Evolutionary conservation across 139 green algal genomes (phyloP).

Genomic region (Coelastrella sp.): DNA sequence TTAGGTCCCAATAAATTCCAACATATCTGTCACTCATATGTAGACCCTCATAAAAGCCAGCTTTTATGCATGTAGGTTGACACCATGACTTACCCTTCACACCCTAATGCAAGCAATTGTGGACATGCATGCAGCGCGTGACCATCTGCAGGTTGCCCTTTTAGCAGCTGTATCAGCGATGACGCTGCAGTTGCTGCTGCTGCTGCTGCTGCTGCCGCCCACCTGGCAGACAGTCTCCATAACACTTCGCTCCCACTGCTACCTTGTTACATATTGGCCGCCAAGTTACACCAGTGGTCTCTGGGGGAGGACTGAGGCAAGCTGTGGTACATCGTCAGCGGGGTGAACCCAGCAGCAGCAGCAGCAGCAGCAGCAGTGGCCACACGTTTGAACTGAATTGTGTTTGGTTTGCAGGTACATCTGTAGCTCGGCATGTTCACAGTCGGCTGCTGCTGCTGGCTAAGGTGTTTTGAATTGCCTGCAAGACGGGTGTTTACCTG

Average conservation of each 20-base stretch:
- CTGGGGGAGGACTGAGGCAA: not conserved
- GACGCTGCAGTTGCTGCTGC: not conserved
- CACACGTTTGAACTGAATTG: not conserved
- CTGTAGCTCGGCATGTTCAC: no score
- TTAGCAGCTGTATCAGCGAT: not conserved
- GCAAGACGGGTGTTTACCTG: no score
- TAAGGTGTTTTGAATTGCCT: no score
- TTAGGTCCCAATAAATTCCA: not conserved
- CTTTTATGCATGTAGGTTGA: no score
- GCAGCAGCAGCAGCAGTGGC: not conserved
- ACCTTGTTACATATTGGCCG: not conserved
- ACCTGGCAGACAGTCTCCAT: not conserved
- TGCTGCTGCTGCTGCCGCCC: not conserved
- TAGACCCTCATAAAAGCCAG: no score
- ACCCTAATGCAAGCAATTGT: no score
- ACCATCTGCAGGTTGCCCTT: not conserved
- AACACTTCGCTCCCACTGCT: not conserved
- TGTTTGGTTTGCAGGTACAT: no score
- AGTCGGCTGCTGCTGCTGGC: no score
- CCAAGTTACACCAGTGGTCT: not conserved
- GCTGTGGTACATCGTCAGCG: not conserved
- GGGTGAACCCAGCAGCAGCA: not conserved
- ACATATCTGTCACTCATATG: no score
- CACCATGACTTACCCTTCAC: no score
- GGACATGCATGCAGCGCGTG: no score